Percentiles rank a stretch among this genome's conserved stretches.
Evolutionary conservation across 495 filamentous ascomycete genomes (phyloP).

Genomic region (Stereocaulon alpinum): DNA sequence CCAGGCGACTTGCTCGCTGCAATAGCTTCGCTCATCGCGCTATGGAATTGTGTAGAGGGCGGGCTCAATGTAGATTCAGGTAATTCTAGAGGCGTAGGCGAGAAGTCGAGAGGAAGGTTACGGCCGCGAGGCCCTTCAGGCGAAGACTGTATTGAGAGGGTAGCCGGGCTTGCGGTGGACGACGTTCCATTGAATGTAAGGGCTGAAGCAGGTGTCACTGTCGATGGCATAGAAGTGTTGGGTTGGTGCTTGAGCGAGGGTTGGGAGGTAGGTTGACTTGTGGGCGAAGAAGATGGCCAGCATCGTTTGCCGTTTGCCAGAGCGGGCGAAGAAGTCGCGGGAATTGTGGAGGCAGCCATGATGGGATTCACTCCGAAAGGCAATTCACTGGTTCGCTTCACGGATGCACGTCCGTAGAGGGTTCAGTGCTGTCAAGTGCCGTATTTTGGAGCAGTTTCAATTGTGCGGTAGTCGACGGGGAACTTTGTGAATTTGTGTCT

Average conservation of each 20-base stretch:
- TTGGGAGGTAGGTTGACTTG: not conserved
- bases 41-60: constrained; percentile 31
- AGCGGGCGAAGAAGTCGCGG: constrained; percentile 17
- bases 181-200: constrained; percentile 14
- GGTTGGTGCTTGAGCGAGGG: not conserved
- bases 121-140: constrained; percentile 42
- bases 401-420: not conserved
- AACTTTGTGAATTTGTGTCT: constrained; percentile 4
- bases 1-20: constrained; percentile 43
- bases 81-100: constrained; percentile 42
- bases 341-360: constrained; percentile 17
- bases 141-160: constrained; percentile 41
- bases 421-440: constrained; percentile 6
- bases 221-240: constrained; percentile 18
- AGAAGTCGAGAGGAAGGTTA: constrained; percentile 26
- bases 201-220: constrained; percentile 17
- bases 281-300: constrained; percentile 19
- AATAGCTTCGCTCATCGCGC: constrained; percentile 43
- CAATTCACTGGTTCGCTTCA: constrained; percentile 18
- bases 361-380: not conserved
- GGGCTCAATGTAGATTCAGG: constrained; percentile 45
- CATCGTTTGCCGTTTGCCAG: constrained; percentile 16
- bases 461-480: constrained; percentile 9
- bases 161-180: constrained; percentile 34
- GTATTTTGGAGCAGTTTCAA: constrained; percentile 3